Conservation (phyloP, 2,329 filamentous ascomycete genomes). For the Sphaerulina vaccinii region DNA sequence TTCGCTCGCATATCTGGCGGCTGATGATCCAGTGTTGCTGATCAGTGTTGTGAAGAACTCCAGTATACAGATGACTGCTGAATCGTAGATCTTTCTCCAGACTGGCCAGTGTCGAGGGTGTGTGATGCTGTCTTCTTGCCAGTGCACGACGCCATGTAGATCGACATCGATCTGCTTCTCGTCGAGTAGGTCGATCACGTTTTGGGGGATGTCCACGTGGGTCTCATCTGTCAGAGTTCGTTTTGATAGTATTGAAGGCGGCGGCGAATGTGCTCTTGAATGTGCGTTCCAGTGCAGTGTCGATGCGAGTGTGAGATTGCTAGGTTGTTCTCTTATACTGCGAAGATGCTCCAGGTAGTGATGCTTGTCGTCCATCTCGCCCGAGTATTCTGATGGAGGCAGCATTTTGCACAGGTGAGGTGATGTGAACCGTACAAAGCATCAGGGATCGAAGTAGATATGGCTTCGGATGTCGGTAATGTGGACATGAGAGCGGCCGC, state of each 20-base stretch:
- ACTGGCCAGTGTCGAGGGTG: constrained; percentile 23
- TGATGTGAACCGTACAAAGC: neutral
- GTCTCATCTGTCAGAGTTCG: neutral
- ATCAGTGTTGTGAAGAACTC: constrained; percentile 25
- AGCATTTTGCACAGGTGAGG: neutral
- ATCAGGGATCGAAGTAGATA: neutral
- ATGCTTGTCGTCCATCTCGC: neutral
- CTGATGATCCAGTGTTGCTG: constrained; percentile 26
- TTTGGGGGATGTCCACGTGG: neutral
- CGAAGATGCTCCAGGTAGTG: neutral
- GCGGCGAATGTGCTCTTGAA: neutral
- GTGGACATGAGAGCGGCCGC: neutral
- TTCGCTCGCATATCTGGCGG: constrained; percentile 19
- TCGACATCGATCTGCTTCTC: constrained; percentile 21
- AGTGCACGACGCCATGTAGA: constrained; percentile 22
- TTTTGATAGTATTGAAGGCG: neutral
- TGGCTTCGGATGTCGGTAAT: neutral
- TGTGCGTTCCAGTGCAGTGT: neutral
- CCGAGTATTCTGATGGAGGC: neutral
- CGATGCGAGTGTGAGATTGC: neutral
- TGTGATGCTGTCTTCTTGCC: constrained; percentile 17
- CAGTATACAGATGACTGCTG: constrained; percentile 22
- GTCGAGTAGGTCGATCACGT: constrained; percentile 1
- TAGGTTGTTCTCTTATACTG: neutral
- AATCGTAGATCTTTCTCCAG: constrained; percentile 19